Percentiles rank a stretch among this genome's conserved stretches.
Conservation (phyloP, 257 asterid genomes). For the Petunia axillaris region DNA sequence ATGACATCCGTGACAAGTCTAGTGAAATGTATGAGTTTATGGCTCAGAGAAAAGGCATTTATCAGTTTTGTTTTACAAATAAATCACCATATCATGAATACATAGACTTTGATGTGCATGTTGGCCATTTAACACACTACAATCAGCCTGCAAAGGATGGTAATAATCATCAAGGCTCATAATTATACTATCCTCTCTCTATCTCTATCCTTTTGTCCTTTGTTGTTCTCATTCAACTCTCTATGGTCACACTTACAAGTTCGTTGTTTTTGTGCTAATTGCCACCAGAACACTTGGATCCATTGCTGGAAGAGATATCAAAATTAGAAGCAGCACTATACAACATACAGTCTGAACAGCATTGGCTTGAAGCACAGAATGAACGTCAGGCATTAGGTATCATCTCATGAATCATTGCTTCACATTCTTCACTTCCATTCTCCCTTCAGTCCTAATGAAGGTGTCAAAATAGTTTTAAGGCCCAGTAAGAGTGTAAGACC, state of each 20-base stretch:
- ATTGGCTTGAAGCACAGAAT: conserved; percentile 96
- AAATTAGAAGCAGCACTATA: conserved; percentile 90
- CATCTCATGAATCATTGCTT: background rate
- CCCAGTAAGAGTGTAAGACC: no score
- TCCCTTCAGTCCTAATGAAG: background rate
- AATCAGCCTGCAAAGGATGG: conserved; percentile 96
- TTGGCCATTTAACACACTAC: conserved; percentile 66
- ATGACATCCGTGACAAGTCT: conserved; percentile 72
- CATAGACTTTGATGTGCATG: conserved; percentile 80
- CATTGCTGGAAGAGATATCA: conserved; percentile 83
- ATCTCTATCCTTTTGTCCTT: no score
- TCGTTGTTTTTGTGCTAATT: background rate
- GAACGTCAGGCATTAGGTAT: conserved; percentile 73
- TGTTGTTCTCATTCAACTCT: no score
- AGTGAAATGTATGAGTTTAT: conserved; percentile 80
- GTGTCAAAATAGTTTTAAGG: no score
- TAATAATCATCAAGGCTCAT: conserved; percentile 12
- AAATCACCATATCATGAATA: conserved; percentile 91
- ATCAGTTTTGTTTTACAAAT: conserved; percentile 81
- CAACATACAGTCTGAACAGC: conserved; percentile 92
- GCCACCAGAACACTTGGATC: conserved; percentile 82
- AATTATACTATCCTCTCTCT: no score
- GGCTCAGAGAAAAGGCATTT: conserved; percentile 70
- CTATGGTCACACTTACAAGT: background rate
- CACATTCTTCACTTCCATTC: background rate